Base-by-base conservation (phyloP, 805 yeast species). In the Candida hungchunana region DNA sequence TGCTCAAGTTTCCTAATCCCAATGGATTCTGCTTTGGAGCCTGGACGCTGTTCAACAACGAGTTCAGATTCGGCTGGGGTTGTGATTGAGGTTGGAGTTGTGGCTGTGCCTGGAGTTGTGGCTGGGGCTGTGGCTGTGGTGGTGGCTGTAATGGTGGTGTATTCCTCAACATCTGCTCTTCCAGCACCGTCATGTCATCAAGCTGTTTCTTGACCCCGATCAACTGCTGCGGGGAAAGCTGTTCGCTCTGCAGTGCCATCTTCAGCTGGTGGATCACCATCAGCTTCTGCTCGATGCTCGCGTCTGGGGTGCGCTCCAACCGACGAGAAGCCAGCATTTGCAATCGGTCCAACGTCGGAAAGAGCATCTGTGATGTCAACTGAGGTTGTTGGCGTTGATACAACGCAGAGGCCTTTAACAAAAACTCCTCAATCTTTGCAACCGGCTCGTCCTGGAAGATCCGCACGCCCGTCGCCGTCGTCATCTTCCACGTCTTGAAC, bases 401-500 rank as follows among this genome's bases (percentile, higher is more conserved):
- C 26, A 66, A 53, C 8, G 75, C 67, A 16, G 80, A 73, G 20
- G 79, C 82, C 50, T 67, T 73, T 14, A 75, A 65, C 43, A 94
- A 62, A 54, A 88, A 93, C 28, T 63, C 68, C 47, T 86, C 95
- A 38, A 93, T 83, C 51, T 71, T 75, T 19, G 74, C 75, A 44
- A 89, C 64, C 26, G 84, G 81, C 5, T 75, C 80, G 23, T 64
- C 67, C 11, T 86, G 82, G 55, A 94, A 89, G 29, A 93, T 64
- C 5, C 89, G 83, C 30, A 71, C 54, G 7, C 77, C 77, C n/a
- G 82, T 70, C 27, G 73, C 67, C 3, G 77, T 77, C 21, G 89
- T 76, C 30, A 61, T 62, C 56, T 83, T 80, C 99, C 99, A 93
- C 13, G 96, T 85, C 55, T 79, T 79, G 62, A 85, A 90, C 44